Base-by-base conservation (phyloP, 2,329 filamentous ascomycete species). In the Ceratocystiopsis brevicomis region DNA sequence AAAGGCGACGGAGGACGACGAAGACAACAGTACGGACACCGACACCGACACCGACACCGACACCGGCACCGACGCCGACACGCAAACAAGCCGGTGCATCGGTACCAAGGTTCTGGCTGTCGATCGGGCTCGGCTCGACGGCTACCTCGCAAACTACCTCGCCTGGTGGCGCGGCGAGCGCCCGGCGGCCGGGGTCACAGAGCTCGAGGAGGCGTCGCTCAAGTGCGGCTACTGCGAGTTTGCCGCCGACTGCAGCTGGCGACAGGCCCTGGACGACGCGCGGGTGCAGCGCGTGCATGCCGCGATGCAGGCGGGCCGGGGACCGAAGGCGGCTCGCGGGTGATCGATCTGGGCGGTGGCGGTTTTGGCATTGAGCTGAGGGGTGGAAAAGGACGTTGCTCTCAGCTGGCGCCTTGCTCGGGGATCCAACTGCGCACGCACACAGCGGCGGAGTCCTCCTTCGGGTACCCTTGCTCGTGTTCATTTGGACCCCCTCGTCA, bases 141-240 rank as follows among this genome's bases (percentile, higher is more conserved):
- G 58, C 1, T 92, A 92, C 54, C 56, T 93, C 10, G 56, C 61
- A 0, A 67, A 72, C 3, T 78, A 81, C 51, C 74, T 95, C 71
- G 58, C 66, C 15, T 95, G 85, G 84, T 95, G 87, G 87, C 76
- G 72, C 35, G 88, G 87, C 1, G 66, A 78, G 51, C 66, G 86
- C 17, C 60, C 70, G 40, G 75, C 85, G 0, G 67, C 68, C 5
- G 87, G 88, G 0, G 87, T 95, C 3, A 30, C 25, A 2, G 69
- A 74, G 8, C 70, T 93, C 9, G 79, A 87, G 54, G 87, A 95
- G 52, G 49, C 48, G 6, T 81, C 84, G 0, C 92, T 81, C 61
- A 95, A 95, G 58, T 95, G 87, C 56, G 64, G 76, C 19, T 73
- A 69, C 33, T 95, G 87, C 55, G 84, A 93, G 51, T 95, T 94